Evolutionary conservation across 2,329 filamentous ascomycete genomes (phyloP), one percentile per base, ranked within the genome.

Genomic region (Metarhizium guizhouense): DNA sequence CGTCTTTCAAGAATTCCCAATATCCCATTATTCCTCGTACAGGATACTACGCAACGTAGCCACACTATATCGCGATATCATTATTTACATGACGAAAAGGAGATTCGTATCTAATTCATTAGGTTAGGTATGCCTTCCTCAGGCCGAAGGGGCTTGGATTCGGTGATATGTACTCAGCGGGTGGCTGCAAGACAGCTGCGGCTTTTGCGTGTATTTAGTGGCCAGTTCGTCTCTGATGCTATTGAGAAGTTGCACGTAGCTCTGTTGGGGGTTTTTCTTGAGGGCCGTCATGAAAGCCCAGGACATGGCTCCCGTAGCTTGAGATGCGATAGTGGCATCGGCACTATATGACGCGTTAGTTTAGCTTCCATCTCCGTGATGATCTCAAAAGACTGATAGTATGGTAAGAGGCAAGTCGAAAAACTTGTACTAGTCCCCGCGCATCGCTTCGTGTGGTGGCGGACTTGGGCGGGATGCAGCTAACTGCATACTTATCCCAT

Each of bases 291-390:
- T 92, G 70, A 99, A 99, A 10, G 94, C 94, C 85, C 89, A 97
- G 1, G 91, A 96, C 94, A 99, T 97, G 67, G 94, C 94, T 53
- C 94, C 94, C 0, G 94, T 97, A 32, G 94, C 93, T 73, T 96
- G 83, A 53, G 91, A 87, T 40, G 81, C 84, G 64, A 97, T 96
- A 20, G 85, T 88, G n/a, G 93, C 92, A 70, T 99, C 94, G 72
- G 90, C 88, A 61, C 91, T 96, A 64, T 57, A 51, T 50, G 54
- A 20, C 3, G 16, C 48, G 29, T 60, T 65, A 53, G 43, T 18
- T 38, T 38, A 53, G 43, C 6, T 29, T 30, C 20, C 7, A 43
- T 7, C n/a, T 54, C 25, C 25, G 13, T 29, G 45, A 18, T 14
- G 45, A 18, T 7, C 6, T 36, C 14, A 49, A 49, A 53, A 14